These are phyloP conservation scores for Lipomyces starkeyi DNA, from an alignment of 805 yeast species.

Conservation along the genomic window DNA sequence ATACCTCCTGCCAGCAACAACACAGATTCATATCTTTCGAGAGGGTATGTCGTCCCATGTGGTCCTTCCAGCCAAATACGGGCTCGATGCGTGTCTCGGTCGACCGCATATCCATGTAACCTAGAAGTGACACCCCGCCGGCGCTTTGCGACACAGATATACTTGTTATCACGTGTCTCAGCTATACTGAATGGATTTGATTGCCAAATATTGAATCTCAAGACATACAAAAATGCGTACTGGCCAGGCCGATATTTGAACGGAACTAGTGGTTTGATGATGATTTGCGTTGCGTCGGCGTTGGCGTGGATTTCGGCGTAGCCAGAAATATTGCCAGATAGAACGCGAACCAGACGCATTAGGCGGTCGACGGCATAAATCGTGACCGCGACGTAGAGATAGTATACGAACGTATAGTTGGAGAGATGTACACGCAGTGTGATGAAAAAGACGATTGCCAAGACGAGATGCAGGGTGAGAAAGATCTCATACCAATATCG, in stretches of 20 bases:
- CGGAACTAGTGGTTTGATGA: slow-evolving; percentile 18
- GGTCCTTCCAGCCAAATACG: slow-evolving; percentile 61
- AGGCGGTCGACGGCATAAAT: slow-evolving; percentile 75
- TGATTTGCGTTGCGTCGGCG: slow-evolving; percentile 21
- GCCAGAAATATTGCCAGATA: slow-evolving; percentile 58
- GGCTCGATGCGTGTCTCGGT: slow-evolving; percentile 5
- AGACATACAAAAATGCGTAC: slow-evolving; percentile 32
- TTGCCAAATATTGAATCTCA: slow-evolving; percentile 33
- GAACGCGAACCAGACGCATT: slow-evolving; percentile 59
- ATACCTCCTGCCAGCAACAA: slow-evolving; percentile 68
- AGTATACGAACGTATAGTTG: slow-evolving; percentile 48
- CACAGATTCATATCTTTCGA: slow-evolving; percentile 54
- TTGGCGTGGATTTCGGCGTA: slow-evolving; percentile 41
- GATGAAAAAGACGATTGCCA: slow-evolving; percentile 60
- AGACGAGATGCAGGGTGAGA: slow-evolving; percentile 58
- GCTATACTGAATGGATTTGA: slow-evolving; percentile 30
- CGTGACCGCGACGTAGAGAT: slow-evolving; percentile 49
- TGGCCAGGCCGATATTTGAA: slow-evolving; percentile 31
- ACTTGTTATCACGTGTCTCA: slow-evolving; percentile 15
- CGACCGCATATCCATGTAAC: slow-evolving; percentile 19
- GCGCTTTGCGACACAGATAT: slow-evolving; percentile 25
- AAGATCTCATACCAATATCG: slow-evolving; percentile 63
- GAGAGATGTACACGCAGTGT: slow-evolving; percentile 61
- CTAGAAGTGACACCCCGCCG: slow-evolving; percentile 17
- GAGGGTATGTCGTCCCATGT: slow-evolving; percentile 57